phyloP scores from a whole-genome alignment of 2,329 filamentous ascomycete genomes.

The Drechslera avenae region DNA sequence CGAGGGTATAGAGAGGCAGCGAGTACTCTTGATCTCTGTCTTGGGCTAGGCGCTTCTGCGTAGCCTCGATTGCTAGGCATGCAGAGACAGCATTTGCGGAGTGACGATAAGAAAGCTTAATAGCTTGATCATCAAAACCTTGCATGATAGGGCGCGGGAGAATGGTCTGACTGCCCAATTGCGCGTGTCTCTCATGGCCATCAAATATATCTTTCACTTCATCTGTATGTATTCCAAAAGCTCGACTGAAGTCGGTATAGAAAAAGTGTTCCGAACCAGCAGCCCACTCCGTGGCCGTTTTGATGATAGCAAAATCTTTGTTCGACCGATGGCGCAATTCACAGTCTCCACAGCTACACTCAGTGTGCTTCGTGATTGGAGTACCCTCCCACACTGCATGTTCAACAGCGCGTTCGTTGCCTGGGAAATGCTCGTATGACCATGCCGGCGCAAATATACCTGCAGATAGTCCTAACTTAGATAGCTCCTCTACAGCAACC shows the following conservation, averaged over 20 bases:
- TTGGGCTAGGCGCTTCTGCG: neutral
- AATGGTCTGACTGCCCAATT: conserved; percentile 44
- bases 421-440: conserved; percentile 53
- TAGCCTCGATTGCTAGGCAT: conserved; percentile 26
- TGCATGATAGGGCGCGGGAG: conserved; percentile 27
- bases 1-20: conserved; percentile 41
- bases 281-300: conserved; percentile 35
- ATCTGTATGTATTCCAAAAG: conserved; percentile 30
- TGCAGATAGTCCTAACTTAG: conserved; percentile 43
- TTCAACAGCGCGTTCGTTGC: conserved; percentile 34
- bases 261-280: conserved; percentile 47
- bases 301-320: conserved; percentile 27
- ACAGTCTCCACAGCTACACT: conserved; percentile 44
- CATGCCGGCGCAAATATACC: conserved; percentile 55
- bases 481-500: conserved; percentile 47
- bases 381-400: conserved; percentile 45
- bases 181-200: conserved; percentile 29
- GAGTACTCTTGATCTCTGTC: conserved; percentile 6
- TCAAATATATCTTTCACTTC: conserved; percentile 19
- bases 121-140: neutral
- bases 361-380: conserved; percentile 28
- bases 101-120: conserved; percentile 20
- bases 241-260: conserved; percentile 47
- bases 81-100: conserved; percentile 12
- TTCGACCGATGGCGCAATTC: conserved; percentile 30